A percentile compares a stretch with the other conserved stretches of the same genome.
Evolutionary conservation across 805 yeast species (phyloP).

Genomic region (Candida succiphila): DNA sequence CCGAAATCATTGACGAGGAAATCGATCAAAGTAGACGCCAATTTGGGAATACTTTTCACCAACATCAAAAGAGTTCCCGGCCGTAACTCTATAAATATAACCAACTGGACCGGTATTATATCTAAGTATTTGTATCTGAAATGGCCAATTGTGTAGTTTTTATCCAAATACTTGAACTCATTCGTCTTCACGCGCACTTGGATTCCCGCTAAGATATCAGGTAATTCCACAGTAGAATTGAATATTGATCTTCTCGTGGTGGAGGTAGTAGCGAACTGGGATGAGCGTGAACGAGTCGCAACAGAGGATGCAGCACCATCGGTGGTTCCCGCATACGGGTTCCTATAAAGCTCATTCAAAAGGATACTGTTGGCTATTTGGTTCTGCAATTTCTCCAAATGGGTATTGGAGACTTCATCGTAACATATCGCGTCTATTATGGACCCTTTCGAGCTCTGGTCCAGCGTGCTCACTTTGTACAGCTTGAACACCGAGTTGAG

Average conservation of each 20-base stretch:
- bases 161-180: constrained; percentile 4
- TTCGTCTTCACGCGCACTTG: constrained; percentile 15
- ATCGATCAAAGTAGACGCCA: constrained; percentile 10
- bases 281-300: too few relatives aligned
- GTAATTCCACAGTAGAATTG: background rate
- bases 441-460: constrained; percentile 5
- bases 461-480: constrained; percentile 7
- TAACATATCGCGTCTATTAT: constrained; percentile 16
- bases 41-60: constrained; percentile 11
- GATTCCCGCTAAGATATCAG: constrained; percentile 11
- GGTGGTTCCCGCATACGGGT: background rate
- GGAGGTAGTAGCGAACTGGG: too few relatives aligned
- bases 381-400: constrained; percentile 9
- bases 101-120: constrained; percentile 16
- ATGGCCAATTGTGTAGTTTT: constrained; percentile 14
- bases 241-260: too few relatives aligned
- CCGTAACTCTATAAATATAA: constrained; percentile 14
- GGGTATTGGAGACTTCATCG: constrained; percentile 11
- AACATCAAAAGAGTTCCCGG: constrained; percentile 13
- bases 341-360: constrained; percentile 11
- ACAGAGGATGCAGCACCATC: too few relatives aligned
- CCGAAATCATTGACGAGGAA: constrained; percentile 15
- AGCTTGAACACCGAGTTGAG: constrained; percentile 15
- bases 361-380: constrained; percentile 13
- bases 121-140: constrained; percentile 18